Evolutionary conservation across 192 early-diverging fungal species (phyloP).

Genomic region (Funneliformis mosseae): DNA sequence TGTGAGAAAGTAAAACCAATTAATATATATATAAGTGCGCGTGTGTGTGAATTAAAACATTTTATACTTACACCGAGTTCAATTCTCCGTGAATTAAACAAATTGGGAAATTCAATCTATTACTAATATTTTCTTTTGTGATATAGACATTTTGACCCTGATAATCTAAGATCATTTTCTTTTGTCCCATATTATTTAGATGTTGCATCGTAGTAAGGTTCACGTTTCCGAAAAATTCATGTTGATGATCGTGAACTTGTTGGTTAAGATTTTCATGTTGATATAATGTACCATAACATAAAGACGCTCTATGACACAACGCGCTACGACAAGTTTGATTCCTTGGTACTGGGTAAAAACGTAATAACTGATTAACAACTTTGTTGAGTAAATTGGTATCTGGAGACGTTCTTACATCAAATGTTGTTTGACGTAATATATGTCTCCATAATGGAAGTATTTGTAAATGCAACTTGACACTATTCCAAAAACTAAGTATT

Average conservation of each 20-base stretch:
- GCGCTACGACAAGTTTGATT: conserved; percentile 44
- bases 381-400: conserved; percentile 38
- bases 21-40: neutral
- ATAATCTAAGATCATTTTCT: conserved; percentile 28
- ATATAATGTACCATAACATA: conserved; percentile 42
- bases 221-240: conserved; percentile 41
- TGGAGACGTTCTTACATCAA: conserved; percentile 30
- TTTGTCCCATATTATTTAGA: conserved; percentile 28
- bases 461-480: neutral
- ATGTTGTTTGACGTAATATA: conserved; percentile 18
- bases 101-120: conserved; percentile 42
- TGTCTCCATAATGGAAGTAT: neutral
- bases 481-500: conserved; percentile 13
- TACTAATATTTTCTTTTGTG: conserved; percentile 36
- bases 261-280: conserved; percentile 45
- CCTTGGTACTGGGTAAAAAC: conserved; percentile 42
- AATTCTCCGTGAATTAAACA: conserved; percentile 44
- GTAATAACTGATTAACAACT: conserved; percentile 37
- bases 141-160: conserved; percentile 37
- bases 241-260: conserved; percentile 43
- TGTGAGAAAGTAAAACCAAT: neutral
- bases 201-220: conserved; percentile 44
- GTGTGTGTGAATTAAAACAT: neutral
- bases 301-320: conserved; percentile 42
- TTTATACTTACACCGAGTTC: conserved; percentile 41